Percentiles rank a stretch among this genome's conserved stretches.
Conservation (phyloP, 2,329 filamentous ascomycete species). For the Westerdykella aurantiaca region DNA sequence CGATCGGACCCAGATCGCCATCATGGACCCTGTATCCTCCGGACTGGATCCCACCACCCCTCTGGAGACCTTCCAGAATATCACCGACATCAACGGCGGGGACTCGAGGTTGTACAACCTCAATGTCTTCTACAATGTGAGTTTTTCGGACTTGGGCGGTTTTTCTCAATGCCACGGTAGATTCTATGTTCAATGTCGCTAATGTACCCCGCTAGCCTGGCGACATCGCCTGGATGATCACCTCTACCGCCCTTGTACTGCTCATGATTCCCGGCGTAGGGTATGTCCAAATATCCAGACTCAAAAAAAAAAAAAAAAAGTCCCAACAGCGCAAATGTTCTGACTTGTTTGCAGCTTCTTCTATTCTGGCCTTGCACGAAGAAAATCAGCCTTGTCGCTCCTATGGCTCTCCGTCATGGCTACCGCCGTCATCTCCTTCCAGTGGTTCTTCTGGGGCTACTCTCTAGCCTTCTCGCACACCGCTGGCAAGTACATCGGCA, state of each 20-base stretch:
- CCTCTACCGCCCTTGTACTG: conserved; percentile 70
- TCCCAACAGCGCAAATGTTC: too few species aligned
- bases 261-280: conserved; percentile 91
- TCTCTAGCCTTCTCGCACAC: conserved; percentile 75
- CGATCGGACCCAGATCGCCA: conserved; percentile 7
- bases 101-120: conserved; percentile 63
- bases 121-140: conserved; percentile 78
- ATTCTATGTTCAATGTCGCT: conserved; percentile 16
- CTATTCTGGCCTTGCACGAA: conserved; percentile 82
- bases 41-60: conserved; percentile 28
- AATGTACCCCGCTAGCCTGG: conserved; percentile 53
- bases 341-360: conserved; percentile 59
- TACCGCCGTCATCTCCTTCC: conserved; percentile 72
- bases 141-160: conserved; percentile 32
- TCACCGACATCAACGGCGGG: conserved; percentile 59
- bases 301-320: conserved; percentile 10
- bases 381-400: conserved; percentile 82
- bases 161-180: too few species aligned
- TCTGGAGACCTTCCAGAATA: conserved; percentile 47
- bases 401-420: conserved; percentile 83
- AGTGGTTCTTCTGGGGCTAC: conserved; percentile 96
- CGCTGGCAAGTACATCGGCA: conserved; percentile 69
- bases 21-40: conserved; percentile 25
- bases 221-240: conserved; percentile 76
- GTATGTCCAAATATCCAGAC: conserved; percentile 35